Percentiles rank a stretch among this genome's conserved stretches.
phyloP scores from a whole-genome alignment of 495 filamentous ascomycete species.

The Schizothecium vesticola region DNA sequence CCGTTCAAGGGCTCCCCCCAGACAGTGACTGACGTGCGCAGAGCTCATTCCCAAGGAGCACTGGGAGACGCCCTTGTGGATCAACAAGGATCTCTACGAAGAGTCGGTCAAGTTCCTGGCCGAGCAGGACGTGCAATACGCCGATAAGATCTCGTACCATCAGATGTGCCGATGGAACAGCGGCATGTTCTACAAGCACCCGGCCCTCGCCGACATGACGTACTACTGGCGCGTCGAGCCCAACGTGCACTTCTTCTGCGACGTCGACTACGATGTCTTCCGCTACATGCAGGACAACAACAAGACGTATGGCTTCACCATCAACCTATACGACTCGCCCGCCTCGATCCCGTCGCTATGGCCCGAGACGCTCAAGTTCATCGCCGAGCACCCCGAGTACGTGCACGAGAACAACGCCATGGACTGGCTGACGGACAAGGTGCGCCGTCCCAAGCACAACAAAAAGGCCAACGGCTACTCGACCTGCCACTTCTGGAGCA shows the following conservation, averaged over 20 bases:
- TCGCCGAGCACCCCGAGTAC: conserved; percentile 77
- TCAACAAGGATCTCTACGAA: conserved; percentile 75
- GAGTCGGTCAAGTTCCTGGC: conserved; percentile 80
- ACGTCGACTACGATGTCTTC: conserved; percentile 98
- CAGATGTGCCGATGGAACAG: conserved; percentile 99
- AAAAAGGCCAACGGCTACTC: conserved; percentile 81
- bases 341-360: conserved; percentile 83
- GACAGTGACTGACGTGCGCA: conserved; percentile 27
- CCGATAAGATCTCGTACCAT: conserved; percentile 82
- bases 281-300: conserved; percentile 95
- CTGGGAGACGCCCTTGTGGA: conserved; percentile 90
- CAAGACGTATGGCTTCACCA: conserved; percentile 98
- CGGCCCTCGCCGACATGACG: conserved; percentile 69
- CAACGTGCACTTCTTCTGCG: conserved; percentile 99
- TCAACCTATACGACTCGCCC: conserved; percentile 92
- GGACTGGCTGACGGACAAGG: conserved; percentile 77
- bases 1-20: no score
- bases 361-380: conserved; percentile 88
- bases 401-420: conserved; percentile 78
- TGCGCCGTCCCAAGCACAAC: conserved; percentile 73
- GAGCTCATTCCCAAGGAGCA: conserved; percentile 89
- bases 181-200: conserved; percentile 95
- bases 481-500: conserved; percentile 99
- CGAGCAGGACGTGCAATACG: conserved; percentile 86
- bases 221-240: conserved; percentile 99